Conservation (phyloP, 1,284 basidiomycete genomes). For the Coriolopsis trogii region DNA sequence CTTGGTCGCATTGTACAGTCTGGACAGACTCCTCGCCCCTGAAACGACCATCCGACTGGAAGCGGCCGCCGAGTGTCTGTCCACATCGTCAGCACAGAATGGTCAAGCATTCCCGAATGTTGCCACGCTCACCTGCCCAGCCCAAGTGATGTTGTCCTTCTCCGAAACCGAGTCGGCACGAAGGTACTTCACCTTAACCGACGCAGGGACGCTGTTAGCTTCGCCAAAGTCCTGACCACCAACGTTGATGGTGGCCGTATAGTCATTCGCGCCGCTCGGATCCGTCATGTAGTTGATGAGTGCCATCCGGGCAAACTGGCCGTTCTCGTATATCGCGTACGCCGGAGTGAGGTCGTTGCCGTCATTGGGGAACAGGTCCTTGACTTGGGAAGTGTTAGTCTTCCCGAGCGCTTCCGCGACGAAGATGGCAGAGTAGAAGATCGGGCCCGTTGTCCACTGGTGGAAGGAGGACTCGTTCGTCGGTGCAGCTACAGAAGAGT, state of each 20-base stretch:
- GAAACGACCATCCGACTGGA: constrained; percentile 63
- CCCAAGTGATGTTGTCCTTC: constrained; percentile 76
- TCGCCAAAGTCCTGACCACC: constrained; percentile 43
- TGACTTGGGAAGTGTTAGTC: constrained; percentile 57
- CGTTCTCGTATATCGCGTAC: constrained; percentile 73
- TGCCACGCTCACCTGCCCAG: constrained; percentile 36
- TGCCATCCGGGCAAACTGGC: constrained; percentile 53
- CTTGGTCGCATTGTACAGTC: constrained; percentile 53
- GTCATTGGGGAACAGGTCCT: constrained; percentile 56
- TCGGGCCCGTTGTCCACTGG: constrained; percentile 64
- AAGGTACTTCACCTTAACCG: constrained; percentile 56
- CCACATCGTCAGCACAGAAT: background rate
- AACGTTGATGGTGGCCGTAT: constrained; percentile 46
- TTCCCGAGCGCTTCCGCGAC: constrained; percentile 69
- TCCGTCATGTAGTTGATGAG: constrained; percentile 72
- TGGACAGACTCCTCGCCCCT: constrained; percentile 52
- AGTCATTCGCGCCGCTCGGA: constrained; percentile 48
- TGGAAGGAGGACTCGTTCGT: constrained; percentile 58
- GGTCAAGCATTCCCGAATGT: no score
- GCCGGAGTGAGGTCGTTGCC: constrained; percentile 59
- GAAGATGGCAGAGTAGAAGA: constrained; percentile 70
- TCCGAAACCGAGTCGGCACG: constrained; percentile 53
- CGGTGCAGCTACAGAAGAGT: constrained; percentile 47
- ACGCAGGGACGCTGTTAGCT: constrained; percentile 38
- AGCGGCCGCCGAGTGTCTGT: constrained; percentile 64